A percentile compares a stretch with the other conserved stretches of the same genome.
Evolutionary conservation across 2,329 filamentous ascomycete genomes (phyloP).

Genomic region (Fusarium sp.): DNA sequence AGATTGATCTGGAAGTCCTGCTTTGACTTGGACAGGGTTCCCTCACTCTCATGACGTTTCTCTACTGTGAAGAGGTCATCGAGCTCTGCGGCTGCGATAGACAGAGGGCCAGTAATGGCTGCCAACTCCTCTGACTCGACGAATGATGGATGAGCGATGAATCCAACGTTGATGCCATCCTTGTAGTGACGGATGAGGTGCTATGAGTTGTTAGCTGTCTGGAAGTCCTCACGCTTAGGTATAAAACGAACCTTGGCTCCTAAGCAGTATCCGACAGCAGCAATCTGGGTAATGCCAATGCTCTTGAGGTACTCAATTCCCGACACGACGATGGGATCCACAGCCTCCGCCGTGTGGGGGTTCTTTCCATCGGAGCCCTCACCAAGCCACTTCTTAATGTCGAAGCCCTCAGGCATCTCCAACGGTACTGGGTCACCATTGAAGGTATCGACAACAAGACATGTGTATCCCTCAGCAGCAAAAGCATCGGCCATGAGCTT

Average conservation of each 20-base stretch:
- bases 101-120: slow-evolving; percentile 72
- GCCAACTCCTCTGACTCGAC: slow-evolving; percentile 73
- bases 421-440: slow-evolving; percentile 53
- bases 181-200: slow-evolving; percentile 73
- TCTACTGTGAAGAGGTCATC: slow-evolving; percentile 72
- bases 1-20: slow-evolving; percentile 80
- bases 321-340: slow-evolving; percentile 44
- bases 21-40: slow-evolving; percentile 64
- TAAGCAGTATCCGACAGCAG: slow-evolving; percentile 77
- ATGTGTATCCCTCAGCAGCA: slow-evolving; percentile 46
- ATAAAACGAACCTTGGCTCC: slow-evolving; percentile 67
- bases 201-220: slow-evolving; percentile 43
- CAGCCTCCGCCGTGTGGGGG: slow-evolving; percentile 45
- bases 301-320: slow-evolving; percentile 64
- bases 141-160: slow-evolving; percentile 80
- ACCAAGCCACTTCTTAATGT: slow-evolving; percentile 44
- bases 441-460: slow-evolving; percentile 47
- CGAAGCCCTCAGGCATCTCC: slow-evolving; percentile 48
- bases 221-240: rapidly evolving
- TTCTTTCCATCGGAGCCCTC: slow-evolving; percentile 56
- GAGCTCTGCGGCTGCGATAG: slow-evolving; percentile 71
- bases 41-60: slow-evolving; percentile 71
- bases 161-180: slow-evolving; percentile 74
- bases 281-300: slow-evolving; percentile 66
- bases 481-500: slow-evolving; percentile 51